These are phyloP conservation scores for Boletus rubroflammeus DNA, from an alignment of 768 basidiomycete species.

Conservation along the genomic window DNA sequence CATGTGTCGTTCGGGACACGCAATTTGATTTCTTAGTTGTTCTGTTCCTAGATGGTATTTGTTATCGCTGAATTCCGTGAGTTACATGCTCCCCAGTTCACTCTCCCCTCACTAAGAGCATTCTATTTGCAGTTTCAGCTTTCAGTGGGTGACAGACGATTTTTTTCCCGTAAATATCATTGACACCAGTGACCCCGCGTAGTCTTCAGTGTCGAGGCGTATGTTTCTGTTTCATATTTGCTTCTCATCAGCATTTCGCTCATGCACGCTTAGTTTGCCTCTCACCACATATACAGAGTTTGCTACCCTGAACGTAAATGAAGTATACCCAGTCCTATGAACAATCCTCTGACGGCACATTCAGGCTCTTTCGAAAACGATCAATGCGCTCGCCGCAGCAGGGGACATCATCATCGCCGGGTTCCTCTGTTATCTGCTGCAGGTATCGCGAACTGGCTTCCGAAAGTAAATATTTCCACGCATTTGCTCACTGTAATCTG, in stretches of 20 bases:
- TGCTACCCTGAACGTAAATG: constrained; percentile 39
- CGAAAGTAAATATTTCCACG: not conserved
- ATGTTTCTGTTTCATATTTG: constrained; percentile 11
- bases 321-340: not conserved
- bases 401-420: constrained; percentile 49
- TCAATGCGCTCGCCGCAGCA: constrained; percentile 48
- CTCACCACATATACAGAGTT: constrained; percentile 41
- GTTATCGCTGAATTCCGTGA: constrained; percentile 40
- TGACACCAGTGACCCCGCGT: not conserved
- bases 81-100: not conserved
- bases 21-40: not conserved
- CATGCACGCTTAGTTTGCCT: constrained; percentile 30
- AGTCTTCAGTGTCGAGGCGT: constrained; percentile 39
- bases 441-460: not conserved
- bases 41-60: constrained; percentile 18
- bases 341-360: not conserved
- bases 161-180: not conserved
- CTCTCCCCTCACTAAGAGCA: not conserved
- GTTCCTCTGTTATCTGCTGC: not conserved
- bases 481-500: not conserved
- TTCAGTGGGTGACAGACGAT: constrained; percentile 28
- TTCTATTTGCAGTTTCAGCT: constrained; percentile 21
- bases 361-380: constrained; percentile 42
- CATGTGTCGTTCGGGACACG: not conserved
- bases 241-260: not conserved